Conservation (phyloP, 768 basidiomycete species). For the Collybia mongolica region DNA sequence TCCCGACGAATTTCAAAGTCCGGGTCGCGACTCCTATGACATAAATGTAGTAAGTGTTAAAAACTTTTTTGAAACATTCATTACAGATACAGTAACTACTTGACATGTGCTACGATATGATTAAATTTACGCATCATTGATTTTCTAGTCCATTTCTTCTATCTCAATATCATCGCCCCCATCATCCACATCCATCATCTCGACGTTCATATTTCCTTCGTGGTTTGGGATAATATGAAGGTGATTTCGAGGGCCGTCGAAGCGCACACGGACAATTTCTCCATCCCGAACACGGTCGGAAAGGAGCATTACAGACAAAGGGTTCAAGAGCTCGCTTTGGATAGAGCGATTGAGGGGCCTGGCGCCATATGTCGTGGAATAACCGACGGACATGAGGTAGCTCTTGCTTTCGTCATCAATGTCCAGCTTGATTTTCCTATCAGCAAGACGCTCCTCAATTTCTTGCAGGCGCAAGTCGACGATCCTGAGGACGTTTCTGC, state of each 20-base stretch:
- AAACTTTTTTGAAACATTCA: no score
- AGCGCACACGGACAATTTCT: conserved; percentile 72
- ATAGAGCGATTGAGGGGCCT: conserved; percentile 90
- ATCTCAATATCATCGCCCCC: conserved; percentile 61
- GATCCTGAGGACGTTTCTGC: conserved; percentile 74
- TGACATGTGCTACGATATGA: no score
- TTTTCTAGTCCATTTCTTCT: conserved; percentile 60
- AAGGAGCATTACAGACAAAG: conserved; percentile 81
- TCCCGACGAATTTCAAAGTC: no score
- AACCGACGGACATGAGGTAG: conserved; percentile 74
- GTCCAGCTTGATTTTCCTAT: conserved; percentile 78
- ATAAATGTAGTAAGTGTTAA: no score
- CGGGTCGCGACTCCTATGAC: no score
- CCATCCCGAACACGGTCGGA: conserved; percentile 81
- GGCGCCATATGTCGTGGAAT: conserved; percentile 85
- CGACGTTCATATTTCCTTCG: conserved; percentile 47
- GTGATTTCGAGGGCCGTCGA: conserved; percentile 81
- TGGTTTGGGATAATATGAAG: conserved; percentile 84
- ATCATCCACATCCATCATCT: conserved; percentile 61
- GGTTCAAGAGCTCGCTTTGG: conserved; percentile 90
- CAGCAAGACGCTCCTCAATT: conserved; percentile 75
- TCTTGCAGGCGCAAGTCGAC: conserved; percentile 88
- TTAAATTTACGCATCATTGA: no score
- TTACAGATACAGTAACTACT: no score
- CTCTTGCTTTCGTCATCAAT: conserved; percentile 76